Evolutionary conservation across 2,329 filamentous ascomycete genomes (phyloP).

Genomic region (Penicillium sp.): DNA sequence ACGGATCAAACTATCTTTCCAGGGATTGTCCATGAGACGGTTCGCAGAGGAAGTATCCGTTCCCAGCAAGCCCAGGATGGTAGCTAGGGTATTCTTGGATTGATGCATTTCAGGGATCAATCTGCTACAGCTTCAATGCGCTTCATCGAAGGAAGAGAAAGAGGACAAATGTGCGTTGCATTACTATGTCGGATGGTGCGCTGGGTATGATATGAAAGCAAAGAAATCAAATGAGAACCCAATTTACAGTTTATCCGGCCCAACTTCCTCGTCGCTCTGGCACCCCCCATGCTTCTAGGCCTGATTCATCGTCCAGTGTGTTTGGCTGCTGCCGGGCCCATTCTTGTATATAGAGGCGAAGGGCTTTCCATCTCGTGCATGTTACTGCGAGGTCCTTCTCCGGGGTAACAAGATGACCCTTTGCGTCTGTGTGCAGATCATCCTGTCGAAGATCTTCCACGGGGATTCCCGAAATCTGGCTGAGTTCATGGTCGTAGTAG

Average conservation of each 20-base stretch:
- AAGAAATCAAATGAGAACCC: neutral
- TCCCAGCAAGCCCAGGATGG: neutral
- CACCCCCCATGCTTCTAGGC: conserved; percentile 62
- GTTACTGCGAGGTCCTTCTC: conserved; percentile 44
- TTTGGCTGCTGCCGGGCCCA: conserved; percentile 85
- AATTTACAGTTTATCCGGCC: conserved; percentile 41
- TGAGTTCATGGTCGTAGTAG: conserved; percentile 76
- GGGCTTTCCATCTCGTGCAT: conserved; percentile 74
- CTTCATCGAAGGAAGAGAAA: neutral
- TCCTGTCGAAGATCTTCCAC: conserved; percentile 64
- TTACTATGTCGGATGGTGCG: neutral
- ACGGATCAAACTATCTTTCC: conserved; percentile 41
- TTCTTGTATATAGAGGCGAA: conserved; percentile 76
- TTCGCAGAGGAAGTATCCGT: conserved; percentile 24
- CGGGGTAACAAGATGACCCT: conserved; percentile 62
- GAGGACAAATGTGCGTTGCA: neutral
- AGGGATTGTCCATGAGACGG: conserved; percentile 39
- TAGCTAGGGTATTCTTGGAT: neutral
- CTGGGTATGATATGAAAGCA: neutral
- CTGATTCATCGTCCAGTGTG: conserved; percentile 52
- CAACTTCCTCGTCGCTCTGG: conserved; percentile 56
- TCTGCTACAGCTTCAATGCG: neutral
- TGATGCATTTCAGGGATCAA: neutral
- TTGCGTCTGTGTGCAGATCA: conserved; percentile 59
- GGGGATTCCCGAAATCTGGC: conserved; percentile 67